These are phyloP conservation scores for Blastobotrys buckinghamii DNA, from an alignment of 1,139 yeast species.

Conservation along the genomic window DNA sequence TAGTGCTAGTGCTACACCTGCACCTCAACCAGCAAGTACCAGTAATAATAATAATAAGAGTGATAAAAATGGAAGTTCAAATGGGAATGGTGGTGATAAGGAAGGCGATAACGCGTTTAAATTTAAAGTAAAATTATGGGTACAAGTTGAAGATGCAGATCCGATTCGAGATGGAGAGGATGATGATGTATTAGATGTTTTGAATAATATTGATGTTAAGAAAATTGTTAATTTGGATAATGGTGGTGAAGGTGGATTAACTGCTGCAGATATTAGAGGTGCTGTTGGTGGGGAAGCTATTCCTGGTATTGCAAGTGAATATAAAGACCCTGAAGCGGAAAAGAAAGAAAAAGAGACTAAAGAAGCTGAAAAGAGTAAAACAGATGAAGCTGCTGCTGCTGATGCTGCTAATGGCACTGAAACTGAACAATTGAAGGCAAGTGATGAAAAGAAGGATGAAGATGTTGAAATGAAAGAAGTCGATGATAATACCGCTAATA, in stretches of 20 bases:
- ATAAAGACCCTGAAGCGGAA: slow-evolving; percentile 12
- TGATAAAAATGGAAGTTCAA: neutral
- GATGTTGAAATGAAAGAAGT: slow-evolving; percentile 3
- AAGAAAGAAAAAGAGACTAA: neutral
- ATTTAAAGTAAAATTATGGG: slow-evolving; percentile 44
- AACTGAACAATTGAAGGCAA: neutral
- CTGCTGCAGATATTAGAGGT: slow-evolving; percentile 56
- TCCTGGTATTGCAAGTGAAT: slow-evolving; percentile 39
- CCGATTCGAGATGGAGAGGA: slow-evolving; percentile 37
- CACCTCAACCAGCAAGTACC: neutral
- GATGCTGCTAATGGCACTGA: neutral
- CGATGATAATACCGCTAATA: neutral
- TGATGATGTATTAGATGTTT: slow-evolving; percentile 35
- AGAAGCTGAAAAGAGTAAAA: neutral
- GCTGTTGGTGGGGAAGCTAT: slow-evolving; percentile 56
- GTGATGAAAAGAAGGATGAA: slow-evolving; percentile 10
- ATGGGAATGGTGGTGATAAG: neutral
- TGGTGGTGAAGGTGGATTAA: slow-evolving; percentile 33
- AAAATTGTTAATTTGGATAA: slow-evolving; percentile 12
- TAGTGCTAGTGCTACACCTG: neutral
- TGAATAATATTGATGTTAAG: slow-evolving; percentile 11
- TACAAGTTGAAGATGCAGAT: slow-evolving; percentile 25
- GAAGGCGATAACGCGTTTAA: slow-evolving; percentile 9
- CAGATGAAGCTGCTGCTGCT: neutral
- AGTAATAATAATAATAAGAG: neutral